These are phyloP conservation scores for Neurospora crassa DNA, from an alignment of 2,329 filamentous ascomycete genomes.

Conservation along the genomic window DNA sequence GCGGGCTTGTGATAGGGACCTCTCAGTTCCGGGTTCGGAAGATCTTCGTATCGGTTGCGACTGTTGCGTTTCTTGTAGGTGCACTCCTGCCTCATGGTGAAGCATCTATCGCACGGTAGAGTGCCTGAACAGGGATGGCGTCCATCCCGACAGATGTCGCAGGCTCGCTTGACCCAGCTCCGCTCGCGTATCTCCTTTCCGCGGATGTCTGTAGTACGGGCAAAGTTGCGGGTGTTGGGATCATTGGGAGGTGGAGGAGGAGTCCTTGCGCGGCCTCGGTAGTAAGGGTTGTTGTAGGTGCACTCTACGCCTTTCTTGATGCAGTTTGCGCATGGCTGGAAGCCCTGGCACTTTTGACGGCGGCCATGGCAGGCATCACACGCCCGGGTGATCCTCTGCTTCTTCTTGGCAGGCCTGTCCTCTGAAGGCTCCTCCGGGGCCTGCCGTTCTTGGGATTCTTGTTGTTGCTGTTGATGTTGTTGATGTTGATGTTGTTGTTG, in stretches of 20 bases:
- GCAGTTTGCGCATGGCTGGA: conserved; percentile 12
- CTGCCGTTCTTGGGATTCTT: not conserved
- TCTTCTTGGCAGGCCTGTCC: not conserved
- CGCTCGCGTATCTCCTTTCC: conserved; percentile 7
- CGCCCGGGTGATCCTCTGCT: conserved; percentile 8
- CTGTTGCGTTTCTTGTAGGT: conserved; percentile 5
- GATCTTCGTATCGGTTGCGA: not conserved
- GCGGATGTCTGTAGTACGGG: conserved; percentile 1
- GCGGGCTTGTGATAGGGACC: not conserved
- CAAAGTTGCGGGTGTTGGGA: conserved; percentile 5
- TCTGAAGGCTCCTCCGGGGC: not conserved
- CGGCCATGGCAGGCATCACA: conserved; percentile 12
- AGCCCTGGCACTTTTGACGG: conserved; percentile 9
- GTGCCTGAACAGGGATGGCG: conserved; percentile 7
- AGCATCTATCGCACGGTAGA: conserved; percentile 11
- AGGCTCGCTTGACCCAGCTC: conserved; percentile 2
- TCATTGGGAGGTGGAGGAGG: conserved; percentile 9
- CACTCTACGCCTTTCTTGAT: conserved; percentile 7
- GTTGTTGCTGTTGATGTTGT: not conserved
- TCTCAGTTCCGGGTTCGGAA: not conserved
- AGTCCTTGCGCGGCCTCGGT: conserved; percentile 5
- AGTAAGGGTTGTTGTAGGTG: conserved; percentile 10
- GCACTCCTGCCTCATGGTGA: conserved; percentile 9
- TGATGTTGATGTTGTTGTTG: not conserved
- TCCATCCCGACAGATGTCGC: conserved; percentile 6